Base-by-base conservation (phyloP, 2,329 filamentous ascomycete species). In the Fusarium sp. region DNA sequence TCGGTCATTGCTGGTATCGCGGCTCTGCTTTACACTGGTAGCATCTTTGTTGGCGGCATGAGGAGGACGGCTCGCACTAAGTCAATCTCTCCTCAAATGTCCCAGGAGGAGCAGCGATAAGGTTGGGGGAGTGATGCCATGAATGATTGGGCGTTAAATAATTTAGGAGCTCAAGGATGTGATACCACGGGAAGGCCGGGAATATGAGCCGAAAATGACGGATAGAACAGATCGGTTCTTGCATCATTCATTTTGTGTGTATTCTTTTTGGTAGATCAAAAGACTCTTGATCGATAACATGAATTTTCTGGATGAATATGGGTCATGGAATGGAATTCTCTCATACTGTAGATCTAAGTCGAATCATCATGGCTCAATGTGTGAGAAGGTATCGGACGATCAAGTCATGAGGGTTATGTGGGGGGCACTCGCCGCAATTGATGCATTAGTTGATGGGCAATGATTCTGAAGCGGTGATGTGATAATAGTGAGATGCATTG, bases 1-100 rank as follows among this genome's bases (percentile, higher is more conserved):
- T 81, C 86, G 0, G 87, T 92, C 6, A 81, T 92, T 30, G 85
- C 89, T 0, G 88, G 82, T 10, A 75, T 91, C 11, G 77, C 89
- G 25, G 85, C 83, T 45, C 45, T 85, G 6, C 68, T 82, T 5
- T 92, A 91, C 76, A 60, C 84, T 11, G 79, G 72, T 2, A 78
- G 82, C 25, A 70, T 75, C 25, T 43, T 76, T 43, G 30, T 74
- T 25, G 72, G 73, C 20, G 58, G 63, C 34, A 66, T 66, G 48
- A 70, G 68, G 32, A 77, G 64, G 52, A 64, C 54, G 34, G 32
- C 57, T 34, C 67, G 66, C 30, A 35, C 25, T 3, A 75, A 79
- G 71, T 61, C 71, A 37, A 66, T 79, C 6, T 79, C 76, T 16
- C 77, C 77, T 4, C 77, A 76, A 45, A 78, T 79, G 77, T 68